Evolutionary conservation across 176 grass and related monocot species (phyloP), one percentile per base, ranked within the genome.

Genomic region (Typha latifolia): DNA sequence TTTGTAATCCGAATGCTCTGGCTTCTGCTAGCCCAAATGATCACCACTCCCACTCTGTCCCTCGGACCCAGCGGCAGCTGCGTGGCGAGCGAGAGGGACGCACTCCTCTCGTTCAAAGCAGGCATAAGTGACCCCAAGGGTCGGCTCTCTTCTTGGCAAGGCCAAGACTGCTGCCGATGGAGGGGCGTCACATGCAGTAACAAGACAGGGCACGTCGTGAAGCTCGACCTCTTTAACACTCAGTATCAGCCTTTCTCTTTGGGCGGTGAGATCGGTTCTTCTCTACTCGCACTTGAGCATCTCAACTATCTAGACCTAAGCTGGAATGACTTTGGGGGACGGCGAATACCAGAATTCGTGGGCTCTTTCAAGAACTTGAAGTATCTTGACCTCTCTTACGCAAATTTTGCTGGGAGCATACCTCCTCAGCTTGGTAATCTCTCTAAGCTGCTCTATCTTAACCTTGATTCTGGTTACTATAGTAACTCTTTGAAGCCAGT

Each of bases 351-450:
- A 0, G 2, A 59, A 16, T 84, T 84, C 6, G n/a, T 74, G 5
- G 61, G 57, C 12, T 61, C 20, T 2, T 57, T 84, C 23, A 61
- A 14, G 32, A 70, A 74, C 29, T 70, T 78, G 12, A 49, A 53
- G 31, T 74, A 83, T 47, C 69, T 83, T 4, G 68, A 78, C 5
- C 71, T 84, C 53, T 84, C 75, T 12, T 3, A 7, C 5, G 32
- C 59, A 7, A 0, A 10, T 0, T 84, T 84, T 0, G 51, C 0
- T 0, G 49, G 75, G n/a, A 62, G 3, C 4, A 62, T 84, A 23
- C 75, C 75, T 73, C 34, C 51, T 32, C 69, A 84, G 51, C 62
- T 84, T 15, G 69, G 81, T 48, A 79, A 84, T 47, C 14, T 84
- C 7, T 74, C 81, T 5, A 78, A 21, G 12, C 23, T 84, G 26